phyloP scores from a whole-genome alignment of 2,329 filamentous ascomycete species.

The Paecilomyces formosus region DNA sequence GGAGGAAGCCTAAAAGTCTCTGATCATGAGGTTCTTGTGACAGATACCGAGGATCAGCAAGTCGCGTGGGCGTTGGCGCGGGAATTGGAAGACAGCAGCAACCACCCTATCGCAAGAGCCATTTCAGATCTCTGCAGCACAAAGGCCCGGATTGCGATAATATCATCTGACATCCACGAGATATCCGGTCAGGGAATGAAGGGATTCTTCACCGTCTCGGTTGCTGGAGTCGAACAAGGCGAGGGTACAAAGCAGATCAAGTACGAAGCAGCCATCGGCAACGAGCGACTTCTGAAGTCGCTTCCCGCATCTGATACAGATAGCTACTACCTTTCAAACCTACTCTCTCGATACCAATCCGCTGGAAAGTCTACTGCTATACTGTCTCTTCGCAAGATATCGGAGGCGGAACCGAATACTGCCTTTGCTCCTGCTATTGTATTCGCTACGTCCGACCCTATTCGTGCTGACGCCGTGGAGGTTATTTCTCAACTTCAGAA shows the following conservation, averaged over 20 bases:
- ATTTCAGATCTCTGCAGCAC: slow-evolving; percentile 43
- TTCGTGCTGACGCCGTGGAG: slow-evolving; percentile 62
- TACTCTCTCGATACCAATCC: slow-evolving; percentile 32
- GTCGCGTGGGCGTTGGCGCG: slow-evolving; percentile 41
- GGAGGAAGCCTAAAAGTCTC: slow-evolving; percentile 52
- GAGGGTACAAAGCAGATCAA: slow-evolving; percentile 11
- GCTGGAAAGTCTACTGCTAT: slow-evolving; percentile 38
- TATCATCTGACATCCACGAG: slow-evolving; percentile 42
- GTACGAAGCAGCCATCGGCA: slow-evolving; percentile 50
- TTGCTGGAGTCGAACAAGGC: slow-evolving; percentile 8
- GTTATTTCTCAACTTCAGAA: slow-evolving; percentile 59
- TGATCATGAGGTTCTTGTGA: slow-evolving; percentile 38
- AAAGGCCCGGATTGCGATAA: slow-evolving; percentile 16
- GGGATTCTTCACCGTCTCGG: slow-evolving; percentile 39
- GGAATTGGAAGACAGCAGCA: slow-evolving; percentile 51
- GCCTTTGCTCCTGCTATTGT: slow-evolving; percentile 49
- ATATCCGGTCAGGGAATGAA: slow-evolving; percentile 52
- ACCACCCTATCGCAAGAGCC: slow-evolving; percentile 53
- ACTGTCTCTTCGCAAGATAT: slow-evolving; percentile 29
- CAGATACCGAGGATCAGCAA: slow-evolving; percentile 23
- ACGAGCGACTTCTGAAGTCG: slow-evolving; percentile 44
- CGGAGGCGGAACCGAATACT: slow-evolving; percentile 7
- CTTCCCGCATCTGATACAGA: slow-evolving; percentile 22
- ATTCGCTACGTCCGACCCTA: slow-evolving; percentile 72
- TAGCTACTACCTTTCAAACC: slow-evolving; percentile 23